A percentile compares a stretch with the other conserved stretches of the same genome.
Conservation (phyloP, 1,139 yeast species). For the Magnusiomyces sp. region DNA sequence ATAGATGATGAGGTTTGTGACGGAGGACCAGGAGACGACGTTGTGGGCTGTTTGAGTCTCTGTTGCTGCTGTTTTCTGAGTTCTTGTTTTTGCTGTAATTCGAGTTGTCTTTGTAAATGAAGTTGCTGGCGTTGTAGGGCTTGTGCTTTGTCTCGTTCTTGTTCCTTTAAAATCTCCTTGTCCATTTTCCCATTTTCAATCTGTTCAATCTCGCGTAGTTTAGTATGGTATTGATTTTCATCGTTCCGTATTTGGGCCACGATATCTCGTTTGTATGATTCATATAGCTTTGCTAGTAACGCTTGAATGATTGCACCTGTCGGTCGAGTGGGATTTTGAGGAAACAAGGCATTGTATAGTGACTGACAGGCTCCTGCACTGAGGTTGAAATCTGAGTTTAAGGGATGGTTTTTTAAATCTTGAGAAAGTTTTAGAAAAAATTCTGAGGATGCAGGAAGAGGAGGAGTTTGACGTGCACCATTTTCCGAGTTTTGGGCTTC, state of each 20-base stretch:
- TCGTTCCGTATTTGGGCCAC: constrained; percentile 27
- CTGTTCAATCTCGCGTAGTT: constrained; percentile 29
- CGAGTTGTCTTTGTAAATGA: constrained; percentile 20
- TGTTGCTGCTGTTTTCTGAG: not conserved
- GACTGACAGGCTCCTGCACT: constrained; percentile 26
- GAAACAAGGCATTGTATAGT: constrained; percentile 22
- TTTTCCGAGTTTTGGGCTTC: not conserved
- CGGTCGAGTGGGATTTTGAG: constrained; percentile 21
- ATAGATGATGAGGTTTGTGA: no score
- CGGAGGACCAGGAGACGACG: no score
- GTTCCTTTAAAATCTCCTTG: constrained; percentile 22
- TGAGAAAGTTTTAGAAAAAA: constrained; percentile 21
- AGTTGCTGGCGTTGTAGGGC: constrained; percentile 19
- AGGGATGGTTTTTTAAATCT: constrained; percentile 24
- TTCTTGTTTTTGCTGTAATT: constrained; percentile 20
- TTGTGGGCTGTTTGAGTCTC: not conserved
- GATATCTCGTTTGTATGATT: constrained; percentile 25
- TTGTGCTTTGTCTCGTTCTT: constrained; percentile 14
- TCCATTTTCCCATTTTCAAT: constrained; percentile 34
- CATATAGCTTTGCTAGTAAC: constrained; percentile 24
- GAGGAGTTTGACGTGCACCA: not conserved
- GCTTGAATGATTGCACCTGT: constrained; percentile 24
- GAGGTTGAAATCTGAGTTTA: constrained; percentile 23
- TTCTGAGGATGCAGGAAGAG: constrained; percentile 12
- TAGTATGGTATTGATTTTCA: constrained; percentile 27